Base-by-base conservation (phyloP, 805 yeast species). In the Brettanomyces sp. region DNA sequence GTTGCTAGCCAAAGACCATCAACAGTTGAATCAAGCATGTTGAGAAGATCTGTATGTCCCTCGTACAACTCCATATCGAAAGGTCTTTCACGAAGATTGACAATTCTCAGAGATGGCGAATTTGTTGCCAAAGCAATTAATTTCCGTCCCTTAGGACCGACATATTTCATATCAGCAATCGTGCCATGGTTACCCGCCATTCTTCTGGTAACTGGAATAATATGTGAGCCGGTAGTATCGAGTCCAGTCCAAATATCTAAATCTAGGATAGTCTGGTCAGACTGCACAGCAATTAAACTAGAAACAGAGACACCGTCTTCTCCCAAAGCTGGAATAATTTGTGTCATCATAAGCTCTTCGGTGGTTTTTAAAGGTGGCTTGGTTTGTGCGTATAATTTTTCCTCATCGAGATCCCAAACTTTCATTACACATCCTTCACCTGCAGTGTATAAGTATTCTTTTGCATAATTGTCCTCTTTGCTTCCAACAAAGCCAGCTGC, bases 101-200 rank as follows among this genome's bases (percentile, higher is more conserved):
- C 74, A 12, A 93, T 64, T 60, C 98, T 72, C 46, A 93, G 66
- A 1, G 91, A 80, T 11, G 96, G 95, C 1, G 98, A 86, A 63
- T 93, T 93, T 3, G 98, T 91, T 2, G 98, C 97, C 52, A 93
- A 63, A 4, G 95, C 98, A 40, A 91, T 62, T 35, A 72, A 65
- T 41, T 72, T 60, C 3, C 32, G 32, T 30, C 68, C 59, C 23
- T 69, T 58, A 6, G 87, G 86, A 0, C 93, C 93, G 32, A 81
- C 82, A 57, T 80, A 83, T 53, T 79, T 77, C 68, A 89, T 74
- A 60, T 91, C 98, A 3, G 96, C 95, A 56, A 93, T 81, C 24
- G 93, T 91, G 47, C 97, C 98, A 65, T 91, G 96, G 63, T 89
- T 89, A 54, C 97, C 97, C 1, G 96, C 93, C 54, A 89, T 71